Evolutionary conservation across 495 filamentous ascomycete species (phyloP), one percentile per base, ranked within the genome.

Genomic region (Penicillium bialowiezense): DNA sequence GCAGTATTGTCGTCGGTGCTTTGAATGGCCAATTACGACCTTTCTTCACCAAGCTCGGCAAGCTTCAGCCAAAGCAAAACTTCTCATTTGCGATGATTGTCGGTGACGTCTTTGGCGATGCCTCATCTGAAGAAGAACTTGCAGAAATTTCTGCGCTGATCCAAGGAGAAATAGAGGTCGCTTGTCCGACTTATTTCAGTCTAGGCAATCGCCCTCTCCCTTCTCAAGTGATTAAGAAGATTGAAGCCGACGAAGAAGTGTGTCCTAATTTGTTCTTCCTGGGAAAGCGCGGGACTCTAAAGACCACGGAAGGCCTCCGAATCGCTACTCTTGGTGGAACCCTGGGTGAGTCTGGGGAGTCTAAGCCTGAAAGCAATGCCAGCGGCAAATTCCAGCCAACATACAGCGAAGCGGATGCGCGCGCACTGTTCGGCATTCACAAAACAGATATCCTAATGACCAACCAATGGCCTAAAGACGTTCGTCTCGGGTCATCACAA

Each of bases 241-340:
- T 97, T 26, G 77, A 88, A 60, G 78, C 78, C 32, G 79, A 87
- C 55, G 90, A 92, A 54, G 87, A 93, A 63, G 74, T 98, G 19
- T 95, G 90, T 56, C 75, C 83, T 1, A 96, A 97, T 54, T 77
- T 98, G 3, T 89, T 86, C 68, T 95, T 84, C 63, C 81, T 97
- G 1, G 90, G 89, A 18, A 95, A 90, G 63, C 85, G 88, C 45
- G 87, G 83, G 23, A 82, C 84, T 7, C 83, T 90, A 32, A 96
- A 91, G 63, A 98, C 93, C 0, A 85, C 88, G 17, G 90, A 96
- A 44, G 93, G 93, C 9, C 76, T 98, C 18, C 81, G 86, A 10
- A 88, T 98, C 44, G 87, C 90, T 3, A 72, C 86, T 8, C 74
- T 97, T 2, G 91, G 91, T 33, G 93, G 93, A 0, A 64, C 68